Evolutionary conservation across 2,329 filamentous ascomycete species (phyloP).

Genomic region (Aureobasidium sp.): DNA sequence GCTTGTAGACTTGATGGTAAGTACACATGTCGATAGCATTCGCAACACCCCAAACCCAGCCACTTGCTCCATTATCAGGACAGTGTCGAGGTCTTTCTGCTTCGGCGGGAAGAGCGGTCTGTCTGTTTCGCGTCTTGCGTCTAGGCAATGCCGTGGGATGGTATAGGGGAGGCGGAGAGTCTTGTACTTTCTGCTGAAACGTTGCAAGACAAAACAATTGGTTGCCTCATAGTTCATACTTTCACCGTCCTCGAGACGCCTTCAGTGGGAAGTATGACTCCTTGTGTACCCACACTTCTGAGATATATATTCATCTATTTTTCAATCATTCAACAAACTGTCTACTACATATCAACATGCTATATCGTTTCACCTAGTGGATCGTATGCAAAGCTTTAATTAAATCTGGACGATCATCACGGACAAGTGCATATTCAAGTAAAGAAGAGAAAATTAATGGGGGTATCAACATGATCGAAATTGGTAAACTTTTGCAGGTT

Average conservation of each 20-base stretch:
- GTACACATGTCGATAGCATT: neutral
- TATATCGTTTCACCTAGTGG: no score
- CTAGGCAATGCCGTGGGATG: conserved; percentile 13
- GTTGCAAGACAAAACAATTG: conserved; percentile 12
- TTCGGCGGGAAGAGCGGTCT: conserved; percentile 9
- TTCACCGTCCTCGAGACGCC: conserved; percentile 10
- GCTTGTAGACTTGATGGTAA: neutral
- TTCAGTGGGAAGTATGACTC: conserved; percentile 13
- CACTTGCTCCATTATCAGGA: conserved; percentile 9
- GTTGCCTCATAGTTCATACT: conserved; percentile 14
- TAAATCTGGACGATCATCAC: no score
- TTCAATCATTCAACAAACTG: no score
- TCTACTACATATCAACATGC: no score
- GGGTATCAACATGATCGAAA: conserved; percentile 7
- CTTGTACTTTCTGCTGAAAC: conserved; percentile 4
- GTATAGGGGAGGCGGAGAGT: conserved; percentile 7
- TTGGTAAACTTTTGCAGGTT: conserved; percentile 5
- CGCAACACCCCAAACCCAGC: conserved; percentile 13
- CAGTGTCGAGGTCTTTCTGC: conserved; percentile 9
- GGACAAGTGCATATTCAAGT: neutral
- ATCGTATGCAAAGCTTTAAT: no score
- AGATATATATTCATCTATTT: neutral
- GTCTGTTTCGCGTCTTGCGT: conserved; percentile 14
- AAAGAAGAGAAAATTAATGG: neutral
- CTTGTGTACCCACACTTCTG: conserved; percentile 11